Evolutionary conservation across 2,329 filamentous ascomycete genomes (phyloP).

Genomic region (Macrophomina pseudophaseolina): DNA sequence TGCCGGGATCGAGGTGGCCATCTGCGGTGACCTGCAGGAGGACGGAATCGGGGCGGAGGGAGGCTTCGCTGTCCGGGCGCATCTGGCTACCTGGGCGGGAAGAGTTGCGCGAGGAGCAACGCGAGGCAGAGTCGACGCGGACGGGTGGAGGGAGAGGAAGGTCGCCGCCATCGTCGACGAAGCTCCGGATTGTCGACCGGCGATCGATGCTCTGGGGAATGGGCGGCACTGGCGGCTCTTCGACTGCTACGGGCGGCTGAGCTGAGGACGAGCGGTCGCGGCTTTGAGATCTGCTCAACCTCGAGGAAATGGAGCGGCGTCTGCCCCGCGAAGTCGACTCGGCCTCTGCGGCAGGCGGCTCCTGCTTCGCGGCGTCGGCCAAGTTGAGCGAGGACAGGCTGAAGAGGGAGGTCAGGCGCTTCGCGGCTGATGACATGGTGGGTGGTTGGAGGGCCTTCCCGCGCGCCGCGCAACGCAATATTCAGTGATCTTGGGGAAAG

Average conservation of each 20-base stretch:
- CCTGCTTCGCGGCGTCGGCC: conserved; percentile 17
- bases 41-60: conserved; percentile 20
- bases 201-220: conserved; percentile 17
- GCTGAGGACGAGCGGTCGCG: conserved; percentile 21
- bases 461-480: conserved; percentile 24
- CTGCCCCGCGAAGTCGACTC: conserved; percentile 17
- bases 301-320: conserved; percentile 18
- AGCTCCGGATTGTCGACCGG: conserved; percentile 10
- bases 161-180: conserved; percentile 22
- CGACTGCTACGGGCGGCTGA: not conserved
- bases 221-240: conserved; percentile 22
- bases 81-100: conserved; percentile 10
- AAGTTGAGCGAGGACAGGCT: conserved; percentile 23
- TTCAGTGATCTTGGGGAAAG: conserved; percentile 2
- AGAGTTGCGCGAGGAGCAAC: conserved; percentile 21
- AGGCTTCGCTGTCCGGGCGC: conserved; percentile 13
- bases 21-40: conserved; percentile 23
- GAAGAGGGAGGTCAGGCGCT: conserved; percentile 27
- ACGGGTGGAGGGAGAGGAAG: conserved; percentile 22
- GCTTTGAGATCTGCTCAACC: conserved; percentile 23
- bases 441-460: conserved; percentile 6
- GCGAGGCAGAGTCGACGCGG: conserved; percentile 23
- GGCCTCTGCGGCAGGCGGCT: conserved; percentile 14
- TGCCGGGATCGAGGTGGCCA: conserved; percentile 24
- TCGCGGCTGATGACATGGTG: conserved; percentile 23